Percentiles rank a stretch among this genome's conserved stretches.
Evolutionary conservation across 345 rosid genomes (phyloP).

Genomic region (Excoecaria cochinchinensis): DNA sequence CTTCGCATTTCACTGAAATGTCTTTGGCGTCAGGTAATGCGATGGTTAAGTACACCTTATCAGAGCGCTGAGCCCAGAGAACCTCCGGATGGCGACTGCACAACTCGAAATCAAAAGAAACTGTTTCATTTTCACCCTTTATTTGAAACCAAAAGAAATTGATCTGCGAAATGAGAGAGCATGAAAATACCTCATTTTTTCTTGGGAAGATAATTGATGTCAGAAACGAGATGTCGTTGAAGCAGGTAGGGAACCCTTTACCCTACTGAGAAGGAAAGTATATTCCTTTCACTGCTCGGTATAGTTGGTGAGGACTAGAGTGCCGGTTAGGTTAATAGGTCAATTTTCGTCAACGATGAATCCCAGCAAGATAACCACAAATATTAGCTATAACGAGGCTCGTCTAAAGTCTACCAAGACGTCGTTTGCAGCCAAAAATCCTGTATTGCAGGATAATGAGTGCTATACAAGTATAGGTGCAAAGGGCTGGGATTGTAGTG

Average conservation of each 20-base stretch:
- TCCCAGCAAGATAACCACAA: too few species aligned
- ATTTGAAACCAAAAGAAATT: neutral
- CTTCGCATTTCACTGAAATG: slow-evolving; percentile 71
- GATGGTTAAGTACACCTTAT: slow-evolving; percentile 70
- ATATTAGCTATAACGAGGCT: too few species aligned
- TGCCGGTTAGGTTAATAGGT: too few species aligned
- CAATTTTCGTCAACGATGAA: too few species aligned
- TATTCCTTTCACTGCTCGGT: too few species aligned
- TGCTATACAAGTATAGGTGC: too few species aligned
- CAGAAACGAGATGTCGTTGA: neutral
- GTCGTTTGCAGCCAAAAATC: too few species aligned
- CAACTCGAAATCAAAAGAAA: neutral
- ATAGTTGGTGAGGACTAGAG: too few species aligned
- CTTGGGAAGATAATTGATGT: neutral
- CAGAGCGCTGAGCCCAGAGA: slow-evolving; percentile 95
- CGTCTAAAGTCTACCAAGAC: too few species aligned
- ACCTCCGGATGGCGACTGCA: slow-evolving; percentile 87
- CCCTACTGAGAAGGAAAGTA: too few species aligned
- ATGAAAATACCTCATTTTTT: slow-evolving; percentile 1
- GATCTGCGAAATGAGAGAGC: neutral
- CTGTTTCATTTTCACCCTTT: neutral
- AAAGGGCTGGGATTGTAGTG: too few species aligned
- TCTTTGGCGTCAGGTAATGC: slow-evolving; percentile 86
- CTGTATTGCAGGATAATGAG: too few species aligned
- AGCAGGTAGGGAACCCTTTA: neutral